Conservation (phyloP, 2,329 filamentous ascomycete species). For the Xylariales sp. region DNA sequence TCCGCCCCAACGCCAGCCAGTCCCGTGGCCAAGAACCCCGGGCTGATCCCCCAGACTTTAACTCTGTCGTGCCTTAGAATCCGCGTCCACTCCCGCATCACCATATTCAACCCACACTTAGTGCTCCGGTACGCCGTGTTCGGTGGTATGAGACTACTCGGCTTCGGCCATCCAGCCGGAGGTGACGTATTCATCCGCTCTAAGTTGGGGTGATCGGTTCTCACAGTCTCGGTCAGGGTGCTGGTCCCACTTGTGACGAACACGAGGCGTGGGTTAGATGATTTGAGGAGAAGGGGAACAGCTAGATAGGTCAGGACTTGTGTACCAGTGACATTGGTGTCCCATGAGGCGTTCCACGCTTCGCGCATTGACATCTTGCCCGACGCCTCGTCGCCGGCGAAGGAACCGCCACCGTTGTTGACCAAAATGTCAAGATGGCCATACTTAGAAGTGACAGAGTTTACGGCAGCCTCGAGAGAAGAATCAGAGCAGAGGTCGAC, state of each 20-base stretch:
- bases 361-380: constrained; percentile 29
- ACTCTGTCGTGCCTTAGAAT: constrained; percentile 35
- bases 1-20: constrained; percentile 11
- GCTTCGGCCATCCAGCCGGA: constrained; percentile 37
- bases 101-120: constrained; percentile 44
- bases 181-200: constrained; percentile 17
- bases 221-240: constrained; percentile 26
- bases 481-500: constrained; percentile 43
- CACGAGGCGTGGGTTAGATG: constrained; percentile 37
- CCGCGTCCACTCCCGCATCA: constrained; percentile 40
- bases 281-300: constrained; percentile 38
- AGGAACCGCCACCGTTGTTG: constrained; percentile 43
- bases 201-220: constrained; percentile 12
- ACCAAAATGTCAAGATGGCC: constrained; percentile 40
- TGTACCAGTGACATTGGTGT: constrained; percentile 38
- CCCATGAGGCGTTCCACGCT: constrained; percentile 34
- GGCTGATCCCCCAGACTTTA: constrained; percentile 36
- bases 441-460: constrained; percentile 29
- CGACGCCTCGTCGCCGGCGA: constrained; percentile 24
- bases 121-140: constrained; percentile 30
- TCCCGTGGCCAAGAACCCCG: constrained; percentile 19
- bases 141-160: constrained; percentile 8
- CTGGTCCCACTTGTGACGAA: constrained; percentile 42
- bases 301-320: constrained; percentile 30
- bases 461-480: constrained; percentile 37